Conservation (phyloP, 192 early-diverging fungal genomes). For the Umbelopsis ramanniana region DNA sequence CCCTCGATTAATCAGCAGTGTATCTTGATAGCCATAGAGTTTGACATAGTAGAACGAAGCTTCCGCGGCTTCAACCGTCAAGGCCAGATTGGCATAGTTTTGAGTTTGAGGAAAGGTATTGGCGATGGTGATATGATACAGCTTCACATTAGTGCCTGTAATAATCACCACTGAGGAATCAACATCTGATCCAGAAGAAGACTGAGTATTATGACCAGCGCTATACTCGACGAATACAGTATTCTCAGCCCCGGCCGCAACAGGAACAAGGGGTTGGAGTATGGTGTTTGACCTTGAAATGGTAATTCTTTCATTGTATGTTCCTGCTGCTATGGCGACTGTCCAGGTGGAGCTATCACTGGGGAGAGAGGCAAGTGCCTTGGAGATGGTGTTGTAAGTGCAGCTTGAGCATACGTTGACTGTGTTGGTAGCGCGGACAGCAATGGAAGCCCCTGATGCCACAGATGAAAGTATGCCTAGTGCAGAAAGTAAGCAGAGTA, state of each 20-base stretch:
- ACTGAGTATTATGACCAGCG: constrained; percentile 15
- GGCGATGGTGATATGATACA: constrained; percentile 26
- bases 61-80: constrained; percentile 23
- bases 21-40: constrained; percentile 39
- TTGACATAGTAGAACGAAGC: constrained; percentile 20
- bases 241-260: neutral
- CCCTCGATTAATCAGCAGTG: constrained; percentile 29
- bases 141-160: constrained; percentile 21
- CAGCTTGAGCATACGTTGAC: constrained; percentile 20
- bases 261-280: neutral
- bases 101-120: constrained; percentile 25
- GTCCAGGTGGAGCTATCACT: constrained; percentile 25
- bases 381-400: constrained; percentile 9
- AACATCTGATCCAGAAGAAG: constrained; percentile 9
- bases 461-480: neutral
- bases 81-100: constrained; percentile 26
- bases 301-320: constrained; percentile 21
- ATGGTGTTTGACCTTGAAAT: constrained; percentile 27
- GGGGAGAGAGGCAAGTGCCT: constrained; percentile 4
- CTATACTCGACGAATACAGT: constrained; percentile 20
- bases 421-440: neutral
- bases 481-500: neutral
- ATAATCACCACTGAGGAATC: constrained; percentile 15
- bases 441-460: neutral
- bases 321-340: constrained; percentile 6